These are phyloP conservation scores for Cyamopsis tetragonoloba DNA, from an alignment of 306 rosid genomes.

Conservation along the genomic window DNA sequence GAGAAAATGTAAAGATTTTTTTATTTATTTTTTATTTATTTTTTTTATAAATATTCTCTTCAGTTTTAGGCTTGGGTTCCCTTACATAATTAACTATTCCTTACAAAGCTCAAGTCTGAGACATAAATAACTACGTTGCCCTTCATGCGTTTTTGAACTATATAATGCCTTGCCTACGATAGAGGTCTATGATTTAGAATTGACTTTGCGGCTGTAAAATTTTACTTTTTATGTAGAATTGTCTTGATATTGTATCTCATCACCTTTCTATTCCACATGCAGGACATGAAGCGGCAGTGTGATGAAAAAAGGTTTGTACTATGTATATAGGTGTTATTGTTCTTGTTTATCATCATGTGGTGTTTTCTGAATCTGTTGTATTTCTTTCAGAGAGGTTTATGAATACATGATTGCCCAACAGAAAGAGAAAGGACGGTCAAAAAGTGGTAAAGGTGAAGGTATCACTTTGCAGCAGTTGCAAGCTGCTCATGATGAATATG, in stretches of 20 bases:
- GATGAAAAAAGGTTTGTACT: slow-evolving; percentile 69
- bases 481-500: slow-evolving; percentile 63
- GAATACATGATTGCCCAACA: slow-evolving; percentile 62
- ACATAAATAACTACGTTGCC: slow-evolving; percentile 4
- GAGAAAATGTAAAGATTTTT: too few relatives aligned
- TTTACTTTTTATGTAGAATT: slow-evolving; percentile 9
- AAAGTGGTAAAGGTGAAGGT: slow-evolving; percentile 62
- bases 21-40: too few relatives aligned
- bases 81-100: neutral
- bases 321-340: neutral
- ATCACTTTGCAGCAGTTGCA: slow-evolving; percentile 60
- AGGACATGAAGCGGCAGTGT: slow-evolving; percentile 95
- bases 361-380: slow-evolving; percentile 39
- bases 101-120: slow-evolving; percentile 13
- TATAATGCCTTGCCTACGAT: slow-evolving; percentile 3
- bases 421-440: slow-evolving; percentile 76
- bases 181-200: slow-evolving; percentile 9
- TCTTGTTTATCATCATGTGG: slow-evolving; percentile 14
- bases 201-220: slow-evolving; percentile 1
- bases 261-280: slow-evolving; percentile 34
- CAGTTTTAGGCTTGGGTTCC: slow-evolving; percentile 2
- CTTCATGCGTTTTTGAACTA: neutral
- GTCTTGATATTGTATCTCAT: slow-evolving; percentile 24
- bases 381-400: slow-evolving; percentile 66
- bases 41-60: too few relatives aligned